Percentiles rank a stretch among this genome's conserved stretches.
These are phyloP conservation scores for Eimeria tenella DNA, from an alignment of 169 alveolate species.

Conservation along the genomic window DNA sequence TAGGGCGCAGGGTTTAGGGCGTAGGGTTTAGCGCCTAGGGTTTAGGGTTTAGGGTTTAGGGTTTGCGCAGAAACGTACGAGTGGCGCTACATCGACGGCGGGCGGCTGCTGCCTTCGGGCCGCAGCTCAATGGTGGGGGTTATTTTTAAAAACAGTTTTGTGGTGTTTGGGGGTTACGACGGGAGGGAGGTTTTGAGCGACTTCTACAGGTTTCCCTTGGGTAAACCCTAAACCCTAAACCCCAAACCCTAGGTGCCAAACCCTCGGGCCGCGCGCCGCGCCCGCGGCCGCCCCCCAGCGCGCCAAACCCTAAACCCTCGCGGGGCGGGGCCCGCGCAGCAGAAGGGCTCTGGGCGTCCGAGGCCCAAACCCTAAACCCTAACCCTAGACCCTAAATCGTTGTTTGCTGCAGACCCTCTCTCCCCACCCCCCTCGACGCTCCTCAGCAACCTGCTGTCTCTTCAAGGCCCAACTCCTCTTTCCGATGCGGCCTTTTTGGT, in stretches of 20 bases:
- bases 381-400: slow-evolving; percentile 32
- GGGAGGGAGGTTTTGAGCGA: slow-evolving; percentile 90
- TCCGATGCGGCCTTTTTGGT: slow-evolving; percentile 69
- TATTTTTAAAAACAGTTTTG: slow-evolving; percentile 85
- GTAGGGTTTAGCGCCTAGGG: background rate
- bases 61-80: slow-evolving; percentile 79
- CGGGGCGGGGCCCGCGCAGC: background rate
- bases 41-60: slow-evolving; percentile 44
- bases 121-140: slow-evolving; percentile 86
- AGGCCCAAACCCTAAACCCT: slow-evolving; percentile 13
- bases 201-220: slow-evolving; percentile 86
- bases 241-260: background rate
- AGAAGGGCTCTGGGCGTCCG: background rate
- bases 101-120: slow-evolving; percentile 88
- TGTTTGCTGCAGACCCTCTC: slow-evolving; percentile 13
- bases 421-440: slow-evolving; percentile 69
- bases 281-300: background rate
- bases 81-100: slow-evolving; percentile 74
- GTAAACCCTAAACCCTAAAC: background rate
- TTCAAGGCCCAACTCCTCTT: slow-evolving; percentile 33
- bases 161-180: slow-evolving; percentile 92
- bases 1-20: background rate
- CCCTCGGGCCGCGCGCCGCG: background rate
- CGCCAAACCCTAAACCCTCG: background rate
- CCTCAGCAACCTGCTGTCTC: slow-evolving; percentile 41